A percentile compares a stretch with the other conserved stretches of the same genome.
These are phyloP conservation scores for Beauveria sp. DNA, from an alignment of 2,329 filamentous ascomycete genomes.

Conservation along the genomic window DNA sequence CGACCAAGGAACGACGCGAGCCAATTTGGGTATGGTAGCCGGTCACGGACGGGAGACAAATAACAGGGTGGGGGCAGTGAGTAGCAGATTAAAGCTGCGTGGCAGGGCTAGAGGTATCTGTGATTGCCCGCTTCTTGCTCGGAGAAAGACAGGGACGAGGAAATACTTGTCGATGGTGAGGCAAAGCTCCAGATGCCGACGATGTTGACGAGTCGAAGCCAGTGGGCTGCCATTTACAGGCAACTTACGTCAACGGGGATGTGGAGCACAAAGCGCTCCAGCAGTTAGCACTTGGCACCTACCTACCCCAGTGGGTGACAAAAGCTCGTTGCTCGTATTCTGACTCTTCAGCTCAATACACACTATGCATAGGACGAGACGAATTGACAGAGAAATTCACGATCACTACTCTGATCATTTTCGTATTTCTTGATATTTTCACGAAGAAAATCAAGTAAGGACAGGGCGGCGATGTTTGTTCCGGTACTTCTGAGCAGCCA, in stretches of 20 bases:
- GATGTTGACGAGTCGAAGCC: conserved; percentile 1
- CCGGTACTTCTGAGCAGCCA: no score
- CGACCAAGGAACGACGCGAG: neutral
- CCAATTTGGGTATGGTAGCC: neutral
- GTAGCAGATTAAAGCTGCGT: neutral
- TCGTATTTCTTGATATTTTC: no score
- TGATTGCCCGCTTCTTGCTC: neutral
- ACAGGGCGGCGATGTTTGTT: no score
- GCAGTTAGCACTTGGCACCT: neutral
- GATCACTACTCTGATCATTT: no score
- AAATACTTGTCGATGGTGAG: neutral
- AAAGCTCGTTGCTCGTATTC: no score
- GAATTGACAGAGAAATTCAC: no score
- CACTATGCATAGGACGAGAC: no score
- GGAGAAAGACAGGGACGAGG: neutral
- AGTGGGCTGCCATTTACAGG: neutral
- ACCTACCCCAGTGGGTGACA: no score
- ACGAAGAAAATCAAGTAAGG: no score
- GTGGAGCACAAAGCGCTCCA: neutral
- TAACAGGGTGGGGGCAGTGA: neutral
- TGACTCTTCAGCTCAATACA: no score
- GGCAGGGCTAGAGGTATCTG: neutral
- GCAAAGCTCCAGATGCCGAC: neutral
- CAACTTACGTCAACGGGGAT: conserved; percentile 9
- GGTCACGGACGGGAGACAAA: neutral